Conservation (phyloP, 768 basidiomycete species). For the Agrocybe chaxingu region DNA sequence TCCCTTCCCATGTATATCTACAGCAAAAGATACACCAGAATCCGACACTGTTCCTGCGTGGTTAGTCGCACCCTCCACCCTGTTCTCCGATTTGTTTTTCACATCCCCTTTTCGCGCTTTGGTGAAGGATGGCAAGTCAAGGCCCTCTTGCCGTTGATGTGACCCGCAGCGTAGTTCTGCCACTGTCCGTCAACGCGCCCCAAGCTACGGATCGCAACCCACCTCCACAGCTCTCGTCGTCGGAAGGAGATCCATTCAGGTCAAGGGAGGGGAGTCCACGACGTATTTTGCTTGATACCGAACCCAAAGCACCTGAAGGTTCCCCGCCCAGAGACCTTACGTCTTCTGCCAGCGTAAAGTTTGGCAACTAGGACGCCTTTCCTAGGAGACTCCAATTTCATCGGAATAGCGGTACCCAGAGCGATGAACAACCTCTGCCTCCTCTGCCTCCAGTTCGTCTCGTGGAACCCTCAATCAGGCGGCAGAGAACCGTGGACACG, state of each 20-base stretch:
- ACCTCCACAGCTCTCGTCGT: background rate
- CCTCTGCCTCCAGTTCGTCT: constrained; percentile 5
- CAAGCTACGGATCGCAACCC: background rate
- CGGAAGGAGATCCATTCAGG: constrained; percentile 6
- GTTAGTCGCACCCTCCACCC: too few species aligned
- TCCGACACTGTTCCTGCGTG: too few species aligned
- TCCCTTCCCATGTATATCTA: too few species aligned
- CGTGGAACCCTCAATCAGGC: constrained; percentile 1
- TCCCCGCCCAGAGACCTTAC: too few species aligned
- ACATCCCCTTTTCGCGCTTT: too few species aligned
- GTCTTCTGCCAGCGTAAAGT: too few species aligned
- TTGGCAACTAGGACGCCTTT: background rate
- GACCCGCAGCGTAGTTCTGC: too few species aligned
- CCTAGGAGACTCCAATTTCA: background rate
- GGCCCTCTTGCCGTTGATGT: too few species aligned
- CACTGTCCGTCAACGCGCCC: background rate
- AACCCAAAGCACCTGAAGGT: background rate
- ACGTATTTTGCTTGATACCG: background rate
- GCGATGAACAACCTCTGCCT: constrained; percentile 6
- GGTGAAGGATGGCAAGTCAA: too few species aligned
- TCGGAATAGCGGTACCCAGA: background rate
- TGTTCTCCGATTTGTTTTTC: too few species aligned
- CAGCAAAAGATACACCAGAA: too few species aligned
- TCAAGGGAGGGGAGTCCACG: constrained; percentile 1
- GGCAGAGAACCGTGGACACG: constrained; percentile 15